Evolutionary conservation across 169 alveolate genomes (phyloP).

Genomic region (Babesia ovis): DNA sequence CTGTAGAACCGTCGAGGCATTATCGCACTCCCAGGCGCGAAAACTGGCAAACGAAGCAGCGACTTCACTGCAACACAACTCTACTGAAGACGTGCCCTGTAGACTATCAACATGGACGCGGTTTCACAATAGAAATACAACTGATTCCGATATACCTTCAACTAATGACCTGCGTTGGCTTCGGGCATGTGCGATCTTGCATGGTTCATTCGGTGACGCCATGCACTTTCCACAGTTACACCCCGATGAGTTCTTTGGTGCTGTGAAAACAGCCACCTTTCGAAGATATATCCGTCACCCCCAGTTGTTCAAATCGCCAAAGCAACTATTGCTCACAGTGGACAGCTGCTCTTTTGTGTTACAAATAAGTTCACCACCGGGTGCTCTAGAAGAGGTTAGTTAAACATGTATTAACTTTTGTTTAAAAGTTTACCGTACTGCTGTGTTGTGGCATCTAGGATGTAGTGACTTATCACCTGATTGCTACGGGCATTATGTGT

Average conservation of each 20-base stretch:
- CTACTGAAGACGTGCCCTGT: not conserved
- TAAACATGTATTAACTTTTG: not conserved
- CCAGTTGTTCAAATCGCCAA: constrained; percentile 26
- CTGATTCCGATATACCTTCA: not conserved
- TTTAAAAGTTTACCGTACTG: not conserved
- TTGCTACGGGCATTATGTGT: not conserved
- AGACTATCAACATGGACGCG: constrained; percentile 1
- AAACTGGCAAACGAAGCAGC: not conserved
- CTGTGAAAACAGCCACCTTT: constrained; percentile 25
- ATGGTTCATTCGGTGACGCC: constrained; percentile 56
- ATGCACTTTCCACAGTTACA: constrained; percentile 61
- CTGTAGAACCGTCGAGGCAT: not conserved
- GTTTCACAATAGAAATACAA: not conserved
- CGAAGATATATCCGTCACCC: constrained; percentile 13
- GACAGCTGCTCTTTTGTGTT: constrained; percentile 40
- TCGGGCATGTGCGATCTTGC: constrained; percentile 37
- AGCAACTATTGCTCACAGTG: constrained; percentile 26
- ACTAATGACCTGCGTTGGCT: constrained; percentile 59
- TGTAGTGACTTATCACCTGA: not conserved
- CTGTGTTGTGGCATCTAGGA: not conserved
- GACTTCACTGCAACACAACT: not conserved
- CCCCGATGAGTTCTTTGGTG: constrained; percentile 61
- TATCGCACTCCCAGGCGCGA: constrained; percentile 12
- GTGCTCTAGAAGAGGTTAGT: constrained; percentile 19
- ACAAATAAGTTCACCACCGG: not conserved